Evolutionary conservation across 2,329 filamentous ascomycete genomes (phyloP), one percentile per base, ranked within the genome.

Genomic region (Colletotrichum sp.): DNA sequence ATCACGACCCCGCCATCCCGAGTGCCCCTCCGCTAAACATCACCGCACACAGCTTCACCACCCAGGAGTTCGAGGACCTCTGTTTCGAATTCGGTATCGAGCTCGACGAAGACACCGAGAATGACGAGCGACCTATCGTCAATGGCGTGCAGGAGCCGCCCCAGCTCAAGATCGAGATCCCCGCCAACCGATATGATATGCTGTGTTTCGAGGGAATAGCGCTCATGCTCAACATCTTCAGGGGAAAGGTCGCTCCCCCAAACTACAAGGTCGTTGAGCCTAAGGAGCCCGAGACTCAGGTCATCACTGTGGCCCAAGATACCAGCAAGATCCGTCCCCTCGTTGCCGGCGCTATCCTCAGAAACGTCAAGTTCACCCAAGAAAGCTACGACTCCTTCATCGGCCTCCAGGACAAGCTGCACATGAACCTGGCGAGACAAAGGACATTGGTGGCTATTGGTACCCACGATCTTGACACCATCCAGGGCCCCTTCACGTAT

Each of bases 1-100:
- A 69, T 55, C 57, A 63, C 52, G 73, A 72, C 74, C 68, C 77
- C 68, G 70, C 75, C 64, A 59, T 77, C 60, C 71, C 30, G 52
- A 70, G 66, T 62, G 49, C 71, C 64, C 44, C 71, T 82, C 69
- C 74, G 75, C 60, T 69, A 68, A 69, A 44, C 52, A 65, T 68
- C 74, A 76, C 44, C 44, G n/a, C 70, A n/a, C 76, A 26, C 76
- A 96, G 94, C 80, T 96, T 95, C 86, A 98, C 96, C 71, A 97
- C 95, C 78, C 92, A 98, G 81, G 95, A 98, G 83, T 99, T 99
- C 83, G 97, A 99, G 86, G 95, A 98, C 83, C 90, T 99, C 80
- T 99, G 97, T 87, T 99, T 99, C 90, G 96, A 99, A 82, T 99
- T 98, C 84, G 96, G 96, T 76, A 98, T 99, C 84, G 97, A 99